Evolutionary conservation across 2,329 filamentous ascomycete genomes (phyloP), one percentile per base, ranked within the genome.

Genomic region (Phialophora tarda): DNA sequence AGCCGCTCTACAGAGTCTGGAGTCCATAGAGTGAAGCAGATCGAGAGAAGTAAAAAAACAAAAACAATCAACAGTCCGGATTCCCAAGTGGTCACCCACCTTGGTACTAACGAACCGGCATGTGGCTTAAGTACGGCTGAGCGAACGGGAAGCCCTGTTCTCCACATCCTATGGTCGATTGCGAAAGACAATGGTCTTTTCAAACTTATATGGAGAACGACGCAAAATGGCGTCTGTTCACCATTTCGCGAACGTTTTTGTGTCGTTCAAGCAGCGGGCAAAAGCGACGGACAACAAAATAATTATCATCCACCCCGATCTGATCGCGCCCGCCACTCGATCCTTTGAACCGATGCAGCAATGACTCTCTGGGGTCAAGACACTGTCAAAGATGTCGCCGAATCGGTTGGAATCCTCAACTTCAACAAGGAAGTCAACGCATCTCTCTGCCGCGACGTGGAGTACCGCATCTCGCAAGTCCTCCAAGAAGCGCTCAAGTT

Each of bases 401-500:
- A 99, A 79, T 97, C 95, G 1, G 91, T 98, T 56, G 95, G 95
- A 65, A 93, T 99, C 73, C 83, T 86, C 72, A 85, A 87, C 62
- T 85, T 98, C 53, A 88, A 87, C 76, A 92, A 96, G 67, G 94
- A 98, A 69, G 91, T 95, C 24, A 88, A 93, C 54, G 91, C 95
- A 68, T 89, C 92, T 65, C 86, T 99, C 53, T 90, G 93, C 10
- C 92, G 96, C 77, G 95, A 99, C 76, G 92, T 97, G 71, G 95
- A 99, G 80, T 99, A 95, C 77, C 91, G 95, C 67, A 87, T 99
- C 72, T 91, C 92, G 54, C 93, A 97, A 79, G 92, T 98, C 70
- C 88, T 99, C 70, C 90, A 96, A 74, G 94, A 98, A 80, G 91
- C 93, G 2, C 84, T 98, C 73, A 96, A 96, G 76, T 95, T 96